A percentile compares a stretch with the other conserved stretches of the same genome.
These are phyloP conservation scores for Aspergillus chevalieri DNA, from an alignment of 2,329 filamentous ascomycete species.

Conservation along the genomic window DNA sequence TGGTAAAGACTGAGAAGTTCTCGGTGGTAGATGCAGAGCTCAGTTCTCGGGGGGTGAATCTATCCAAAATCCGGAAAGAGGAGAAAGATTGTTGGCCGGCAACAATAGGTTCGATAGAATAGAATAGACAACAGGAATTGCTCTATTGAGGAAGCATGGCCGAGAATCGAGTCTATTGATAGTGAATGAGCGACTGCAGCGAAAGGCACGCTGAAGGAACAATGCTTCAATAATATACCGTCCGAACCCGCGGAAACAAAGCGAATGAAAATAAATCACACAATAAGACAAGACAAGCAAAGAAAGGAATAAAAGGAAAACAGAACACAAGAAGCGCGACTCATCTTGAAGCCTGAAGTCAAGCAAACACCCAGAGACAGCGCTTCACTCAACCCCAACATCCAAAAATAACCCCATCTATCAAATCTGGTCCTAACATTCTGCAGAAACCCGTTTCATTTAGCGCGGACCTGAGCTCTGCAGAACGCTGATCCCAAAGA, in stretches of 20 bases:
- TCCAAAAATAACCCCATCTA: not conserved
- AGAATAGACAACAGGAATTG: not conserved
- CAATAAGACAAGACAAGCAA: not conserved
- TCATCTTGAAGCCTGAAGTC: not conserved
- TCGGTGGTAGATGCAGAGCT: not conserved
- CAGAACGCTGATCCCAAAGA: not conserved
- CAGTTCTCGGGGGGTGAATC: not conserved
- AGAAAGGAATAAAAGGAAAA: too few species aligned
- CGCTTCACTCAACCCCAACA: not conserved
- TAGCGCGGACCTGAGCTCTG: not conserved
- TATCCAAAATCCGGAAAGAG: constrained; percentile 1
- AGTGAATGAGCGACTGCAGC: constrained; percentile 6
- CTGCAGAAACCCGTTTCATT: not conserved
- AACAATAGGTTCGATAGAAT: constrained; percentile 6
- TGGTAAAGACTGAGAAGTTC: not conserved
- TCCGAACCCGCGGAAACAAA: not conserved
- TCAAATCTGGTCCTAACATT: not conserved
- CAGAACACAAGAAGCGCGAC: not conserved
- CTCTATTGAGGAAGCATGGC: constrained; percentile 11
- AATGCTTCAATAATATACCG: not conserved
- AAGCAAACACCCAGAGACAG: too few species aligned
- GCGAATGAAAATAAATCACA: not conserved
- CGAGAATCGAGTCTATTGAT: constrained; percentile 11
- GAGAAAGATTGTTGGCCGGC: constrained; percentile 12
- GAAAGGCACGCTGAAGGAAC: constrained; percentile 1